Evolutionary conservation across 2,329 filamentous ascomycete genomes (phyloP).

Genomic region (Talaromyces sp.): DNA sequence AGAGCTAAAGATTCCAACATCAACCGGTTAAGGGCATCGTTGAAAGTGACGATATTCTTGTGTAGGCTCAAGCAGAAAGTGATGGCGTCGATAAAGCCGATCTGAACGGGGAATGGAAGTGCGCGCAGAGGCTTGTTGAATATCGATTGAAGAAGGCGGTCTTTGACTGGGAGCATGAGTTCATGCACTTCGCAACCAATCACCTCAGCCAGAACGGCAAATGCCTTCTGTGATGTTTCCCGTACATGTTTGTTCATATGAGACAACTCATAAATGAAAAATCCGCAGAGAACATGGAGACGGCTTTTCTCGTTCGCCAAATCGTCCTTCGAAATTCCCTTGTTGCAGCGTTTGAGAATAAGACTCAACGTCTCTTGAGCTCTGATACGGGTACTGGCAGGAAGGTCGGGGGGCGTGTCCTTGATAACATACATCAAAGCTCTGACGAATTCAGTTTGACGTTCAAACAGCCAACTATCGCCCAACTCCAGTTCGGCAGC

Average conservation of each 20-base stretch:
- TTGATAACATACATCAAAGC: conserved; percentile 97
- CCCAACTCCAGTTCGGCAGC: conserved; percentile 80
- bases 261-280: conserved; percentile 80
- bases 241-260: conserved; percentile 97
- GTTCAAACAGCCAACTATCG: conserved; percentile 73
- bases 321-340: conserved; percentile 75
- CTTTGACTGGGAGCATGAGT: conserved; percentile 82
- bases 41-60: conserved; percentile 82
- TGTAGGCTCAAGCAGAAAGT: conserved; percentile 91
- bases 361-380: conserved; percentile 79
- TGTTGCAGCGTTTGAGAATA: conserved; percentile 72
- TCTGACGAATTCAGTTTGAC: conserved; percentile 81
- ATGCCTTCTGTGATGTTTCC: conserved; percentile 73
- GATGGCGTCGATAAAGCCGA: conserved; percentile 96
- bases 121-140: conserved; percentile 93
- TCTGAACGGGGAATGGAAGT: conserved; percentile 89
- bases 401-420: conserved; percentile 91
- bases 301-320: conserved; percentile 61
- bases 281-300: conserved; percentile 71
- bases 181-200: conserved; percentile 78
- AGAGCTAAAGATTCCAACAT: conserved; percentile 90
- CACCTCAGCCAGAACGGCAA: conserved; percentile 75
- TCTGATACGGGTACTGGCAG: conserved; percentile 77
- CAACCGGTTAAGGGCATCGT: conserved; percentile 82
- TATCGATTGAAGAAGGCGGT: conserved; percentile 81